phyloP scores from a whole-genome alignment of 768 basidiomycete genomes.

The Termitomyces sp. region DNA sequence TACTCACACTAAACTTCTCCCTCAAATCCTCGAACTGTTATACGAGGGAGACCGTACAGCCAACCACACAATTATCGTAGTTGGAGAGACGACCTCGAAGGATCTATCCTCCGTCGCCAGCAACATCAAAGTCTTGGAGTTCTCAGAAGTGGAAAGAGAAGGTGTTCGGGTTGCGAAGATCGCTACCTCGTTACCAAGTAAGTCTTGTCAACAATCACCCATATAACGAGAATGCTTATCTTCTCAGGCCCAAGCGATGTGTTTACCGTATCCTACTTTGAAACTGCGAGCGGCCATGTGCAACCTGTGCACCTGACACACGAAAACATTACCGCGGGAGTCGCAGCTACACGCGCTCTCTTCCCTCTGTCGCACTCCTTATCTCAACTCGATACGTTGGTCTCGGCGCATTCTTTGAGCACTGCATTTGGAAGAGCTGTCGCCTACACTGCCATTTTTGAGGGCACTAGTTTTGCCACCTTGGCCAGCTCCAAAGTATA shows the following conservation, averaged over 20 bases:
- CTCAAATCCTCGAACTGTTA: conserved; percentile 66
- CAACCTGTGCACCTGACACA: conserved; percentile 72
- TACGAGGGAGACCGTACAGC: conserved; percentile 52
- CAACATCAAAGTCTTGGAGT: conserved; percentile 56
- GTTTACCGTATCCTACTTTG: conserved; percentile 67
- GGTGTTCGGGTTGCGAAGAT: conserved; percentile 50
- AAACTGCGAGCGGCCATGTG: conserved; percentile 46
- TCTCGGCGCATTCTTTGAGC: conserved; percentile 70
- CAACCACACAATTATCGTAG: conserved; percentile 62
- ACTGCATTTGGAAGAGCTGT: conserved; percentile 79
- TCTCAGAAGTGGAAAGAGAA: conserved; percentile 68
- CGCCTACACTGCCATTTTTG: conserved; percentile 74
- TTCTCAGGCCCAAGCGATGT: conserved; percentile 54
- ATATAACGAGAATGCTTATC: conserved; percentile 3
- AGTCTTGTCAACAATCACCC: conserved; percentile 19
- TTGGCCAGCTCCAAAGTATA: conserved; percentile 54
- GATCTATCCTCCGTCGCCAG: conserved; percentile 43
- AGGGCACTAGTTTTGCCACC: conserved; percentile 72
- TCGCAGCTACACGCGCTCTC: conserved; percentile 72
- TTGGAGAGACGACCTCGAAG: conserved; percentile 57
- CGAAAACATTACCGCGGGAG: conserved; percentile 84
- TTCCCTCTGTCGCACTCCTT: conserved; percentile 71
- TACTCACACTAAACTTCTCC: conserved; percentile 62
- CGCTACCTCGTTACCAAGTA: conserved; percentile 50
- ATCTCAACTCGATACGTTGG: conserved; percentile 71